Evolutionary conservation across 139 green algal genomes (phyloP), one percentile per base, ranked within the genome.

Genomic region (Chlorella sp.): DNA sequence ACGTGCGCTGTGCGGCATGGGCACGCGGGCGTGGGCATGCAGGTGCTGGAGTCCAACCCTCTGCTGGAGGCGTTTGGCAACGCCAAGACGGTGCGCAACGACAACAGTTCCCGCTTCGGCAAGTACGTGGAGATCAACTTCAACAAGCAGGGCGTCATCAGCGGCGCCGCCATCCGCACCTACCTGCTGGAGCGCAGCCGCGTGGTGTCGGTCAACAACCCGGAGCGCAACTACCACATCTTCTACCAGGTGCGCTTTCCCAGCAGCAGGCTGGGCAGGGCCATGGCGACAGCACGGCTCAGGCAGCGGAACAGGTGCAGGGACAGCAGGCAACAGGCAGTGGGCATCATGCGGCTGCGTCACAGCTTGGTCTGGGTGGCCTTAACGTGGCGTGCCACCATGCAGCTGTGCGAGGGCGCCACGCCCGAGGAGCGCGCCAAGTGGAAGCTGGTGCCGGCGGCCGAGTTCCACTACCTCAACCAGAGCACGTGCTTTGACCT

Each of bases 111-210:
- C 6, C 90, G 95, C n/a, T 99, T 99, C 75, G 95, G 95, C 17
- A 99, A 99, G 86, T 99, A 97, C 77, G 90, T 97, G 32, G 95
- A 99, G 82, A 96, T 99, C 74, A 95, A 98, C 77, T 99, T 99
- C 87, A 90, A 93, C 82, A 75, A 75, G 67, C 29, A 84, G 32
- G 90, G 92, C 5, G 82, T 89, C 31, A 96, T 97, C 73, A 89
- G 76, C 49, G 93, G 93, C 5, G 93, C 93, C 22, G 90, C 93
- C 17, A 94, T 97, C 31, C 85, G 92, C 42, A 98, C 96, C 4
- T 99, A 99, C 82, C 84, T 99, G 68, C 85, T 99, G 73, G 96
- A 99, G 87, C 85, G 95, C 34, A 97, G 91, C 2, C 83, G 96
- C 23, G 90, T 99, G 50, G 91, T 97, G 24, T 78, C 86, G 24